Evolutionary conservation across 495 filamentous ascomycete species (phyloP).

Genomic region (Wilcoxina mikolae): DNA sequence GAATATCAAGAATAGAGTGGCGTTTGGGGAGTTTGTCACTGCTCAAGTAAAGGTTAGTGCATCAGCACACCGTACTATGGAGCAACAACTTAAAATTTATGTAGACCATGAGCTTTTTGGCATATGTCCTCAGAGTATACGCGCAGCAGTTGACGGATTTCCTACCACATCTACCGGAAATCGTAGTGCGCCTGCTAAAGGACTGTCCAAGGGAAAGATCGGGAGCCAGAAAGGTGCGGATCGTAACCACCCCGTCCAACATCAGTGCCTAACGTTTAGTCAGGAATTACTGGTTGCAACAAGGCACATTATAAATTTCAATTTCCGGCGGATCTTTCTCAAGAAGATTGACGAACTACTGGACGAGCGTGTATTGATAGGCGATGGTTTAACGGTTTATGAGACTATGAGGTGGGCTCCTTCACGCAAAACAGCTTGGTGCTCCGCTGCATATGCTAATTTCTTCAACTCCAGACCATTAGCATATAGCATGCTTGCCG

Average conservation of each 20-base stretch:
- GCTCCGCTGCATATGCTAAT: slow-evolving; percentile 4
- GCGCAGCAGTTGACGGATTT: slow-evolving; percentile 80
- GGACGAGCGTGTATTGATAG: slow-evolving; percentile 83
- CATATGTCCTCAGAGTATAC: slow-evolving; percentile 81
- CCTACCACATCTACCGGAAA: slow-evolving; percentile 68
- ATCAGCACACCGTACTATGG: neutral
- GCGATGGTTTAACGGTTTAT: slow-evolving; percentile 90
- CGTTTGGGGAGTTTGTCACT: slow-evolving; percentile 94
- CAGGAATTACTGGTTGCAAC: slow-evolving; percentile 84
- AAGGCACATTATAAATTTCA: slow-evolving; percentile 97
- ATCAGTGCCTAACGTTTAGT: neutral
- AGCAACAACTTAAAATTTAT: slow-evolving; percentile 1
- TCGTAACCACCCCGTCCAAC: neutral
- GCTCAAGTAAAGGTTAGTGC: slow-evolving; percentile 66
- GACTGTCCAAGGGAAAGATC: slow-evolving; percentile 93
- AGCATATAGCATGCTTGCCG: slow-evolving; percentile 96
- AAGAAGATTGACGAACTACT: slow-evolving; percentile 89
- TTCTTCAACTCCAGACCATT: slow-evolving; percentile 43
- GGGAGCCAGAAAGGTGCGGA: slow-evolving; percentile 53
- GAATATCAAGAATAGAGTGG: slow-evolving; percentile 82
- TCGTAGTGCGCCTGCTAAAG: slow-evolving; percentile 79
- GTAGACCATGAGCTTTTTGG: slow-evolving; percentile 89
- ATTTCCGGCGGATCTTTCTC: slow-evolving; percentile 89
- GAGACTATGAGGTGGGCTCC: slow-evolving; percentile 55
- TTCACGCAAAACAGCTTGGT: neutral